Evolutionary conservation across 257 asterid genomes (phyloP).

Genomic region (Jacaranda mimosifolia): DNA sequence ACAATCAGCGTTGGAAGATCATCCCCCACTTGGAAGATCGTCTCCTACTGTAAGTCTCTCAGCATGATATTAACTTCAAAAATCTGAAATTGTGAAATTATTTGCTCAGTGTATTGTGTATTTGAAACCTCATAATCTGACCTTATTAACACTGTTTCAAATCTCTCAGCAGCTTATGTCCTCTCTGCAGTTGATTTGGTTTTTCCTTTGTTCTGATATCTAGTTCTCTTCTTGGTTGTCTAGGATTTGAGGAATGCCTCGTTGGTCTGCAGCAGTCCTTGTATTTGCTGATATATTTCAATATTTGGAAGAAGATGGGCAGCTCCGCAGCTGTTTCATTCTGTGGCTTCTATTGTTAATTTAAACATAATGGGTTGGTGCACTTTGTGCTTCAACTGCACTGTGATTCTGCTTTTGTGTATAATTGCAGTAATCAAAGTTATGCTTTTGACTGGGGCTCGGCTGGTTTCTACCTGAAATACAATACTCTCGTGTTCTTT

Average conservation of each 20-base stretch:
- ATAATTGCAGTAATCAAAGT: background rate
- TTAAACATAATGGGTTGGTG: background rate
- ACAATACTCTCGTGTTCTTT: too few species aligned
- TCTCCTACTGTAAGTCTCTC: background rate
- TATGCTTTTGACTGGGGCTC: too few species aligned
- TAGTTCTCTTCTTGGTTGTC: background rate
- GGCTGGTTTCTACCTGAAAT: too few species aligned
- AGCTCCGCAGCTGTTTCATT: slow-evolving; percentile 7
- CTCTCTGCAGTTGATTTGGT: too few species aligned
- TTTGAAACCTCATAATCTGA: too few species aligned
- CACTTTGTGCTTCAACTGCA: background rate
- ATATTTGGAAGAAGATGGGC: slow-evolving; percentile 13
- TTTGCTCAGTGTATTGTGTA: too few species aligned
- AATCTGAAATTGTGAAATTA: too few species aligned
- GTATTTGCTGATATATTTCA: background rate
- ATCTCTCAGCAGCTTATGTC: too few species aligned
- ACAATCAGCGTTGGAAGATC: slow-evolving; percentile 42
- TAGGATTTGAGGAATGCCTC: background rate
- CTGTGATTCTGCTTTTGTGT: background rate
- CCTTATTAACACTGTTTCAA: too few species aligned
- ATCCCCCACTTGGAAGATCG: slow-evolving; percentile 18
- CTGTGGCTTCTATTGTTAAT: background rate
- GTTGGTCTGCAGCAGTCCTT: background rate
- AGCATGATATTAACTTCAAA: background rate
- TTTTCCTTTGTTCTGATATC: background rate